Evolutionary conservation across 495 filamentous ascomycete genomes (phyloP).

Genomic region (Daldinia childiae): DNA sequence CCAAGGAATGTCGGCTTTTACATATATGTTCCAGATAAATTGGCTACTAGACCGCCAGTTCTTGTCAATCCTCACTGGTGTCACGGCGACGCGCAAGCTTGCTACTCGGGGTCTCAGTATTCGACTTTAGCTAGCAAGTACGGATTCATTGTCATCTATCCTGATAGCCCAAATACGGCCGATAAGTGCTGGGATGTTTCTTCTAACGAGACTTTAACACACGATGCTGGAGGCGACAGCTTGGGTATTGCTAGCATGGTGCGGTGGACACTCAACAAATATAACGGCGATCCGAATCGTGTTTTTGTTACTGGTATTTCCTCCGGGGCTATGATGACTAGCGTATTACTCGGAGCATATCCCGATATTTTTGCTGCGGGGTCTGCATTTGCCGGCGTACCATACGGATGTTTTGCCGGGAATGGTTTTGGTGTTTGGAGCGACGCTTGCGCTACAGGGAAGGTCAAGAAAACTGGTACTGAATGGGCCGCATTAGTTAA

Average conservation of each 20-base stretch:
- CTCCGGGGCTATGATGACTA: slow-evolving; percentile 64
- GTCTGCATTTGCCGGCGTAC: slow-evolving; percentile 67
- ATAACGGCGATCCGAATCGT: slow-evolving; percentile 53
- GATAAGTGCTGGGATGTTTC: slow-evolving; percentile 69
- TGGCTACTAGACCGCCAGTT: slow-evolving; percentile 62
- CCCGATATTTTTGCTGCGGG: slow-evolving; percentile 56
- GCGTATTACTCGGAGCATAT: slow-evolving; percentile 49
- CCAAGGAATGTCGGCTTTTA: slow-evolving; percentile 63
- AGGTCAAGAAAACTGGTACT: slow-evolving; percentile 49
- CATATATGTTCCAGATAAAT: slow-evolving; percentile 63
- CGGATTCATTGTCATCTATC: slow-evolving; percentile 66
- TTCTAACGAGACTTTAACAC: slow-evolving; percentile 61
- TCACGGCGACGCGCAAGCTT: slow-evolving; percentile 51
- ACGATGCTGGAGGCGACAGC: slow-evolving; percentile 67
- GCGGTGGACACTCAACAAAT: slow-evolving; percentile 54
- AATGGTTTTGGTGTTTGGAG: slow-evolving; percentile 58
- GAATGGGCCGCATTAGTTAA: slow-evolving; percentile 58
- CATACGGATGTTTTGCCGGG: slow-evolving; percentile 67
- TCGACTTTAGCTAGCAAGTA: slow-evolving; percentile 59
- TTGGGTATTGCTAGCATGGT: slow-evolving; percentile 71
- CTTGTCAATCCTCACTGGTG: slow-evolving; percentile 67
- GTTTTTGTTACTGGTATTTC: slow-evolving; percentile 61
- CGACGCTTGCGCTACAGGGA: slow-evolving; percentile 54
- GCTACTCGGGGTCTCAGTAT: slow-evolving; percentile 51
- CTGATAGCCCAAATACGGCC: slow-evolving; percentile 57